phyloP scores from a whole-genome alignment of 768 basidiomycete genomes.

The Mycena galericulata region DNA sequence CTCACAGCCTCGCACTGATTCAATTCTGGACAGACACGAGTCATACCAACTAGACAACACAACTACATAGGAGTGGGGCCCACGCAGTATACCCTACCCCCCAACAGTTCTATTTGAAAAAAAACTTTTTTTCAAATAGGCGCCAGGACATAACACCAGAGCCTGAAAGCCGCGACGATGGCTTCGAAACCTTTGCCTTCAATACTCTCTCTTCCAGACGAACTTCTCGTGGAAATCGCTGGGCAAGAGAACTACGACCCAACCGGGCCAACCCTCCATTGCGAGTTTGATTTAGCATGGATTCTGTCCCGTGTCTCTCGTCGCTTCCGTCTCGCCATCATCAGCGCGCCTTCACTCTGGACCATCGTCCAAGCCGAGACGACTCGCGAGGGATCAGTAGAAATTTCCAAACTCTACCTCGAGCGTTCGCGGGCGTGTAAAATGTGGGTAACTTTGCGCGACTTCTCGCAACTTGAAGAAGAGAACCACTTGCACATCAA shows the following conservation, averaged over 20 bases:
- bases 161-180: no score
- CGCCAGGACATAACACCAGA: no score
- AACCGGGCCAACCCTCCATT: no score
- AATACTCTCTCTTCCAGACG: not conserved
- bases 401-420: not conserved
- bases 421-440: conserved; percentile 9
- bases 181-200: no score
- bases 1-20: no score
- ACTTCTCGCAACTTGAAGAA: no score
- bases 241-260: not conserved
- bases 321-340: not conserved
- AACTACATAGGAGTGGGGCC: no score
- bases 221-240: conserved; percentile 4
- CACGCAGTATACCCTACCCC: no score
- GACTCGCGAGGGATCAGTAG: not conserved
- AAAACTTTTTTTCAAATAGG: no score
- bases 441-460: not conserved
- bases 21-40: no score
- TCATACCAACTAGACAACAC: no score
- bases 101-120: no score
- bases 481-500: not conserved
- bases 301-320: not conserved
- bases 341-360: not conserved
- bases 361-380: not conserved
- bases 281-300: not conserved